Percentiles rank a stretch among this genome's conserved stretches.
Conservation (phyloP, 257 asterid genomes). For the Galeopsis tetrahit region DNA sequence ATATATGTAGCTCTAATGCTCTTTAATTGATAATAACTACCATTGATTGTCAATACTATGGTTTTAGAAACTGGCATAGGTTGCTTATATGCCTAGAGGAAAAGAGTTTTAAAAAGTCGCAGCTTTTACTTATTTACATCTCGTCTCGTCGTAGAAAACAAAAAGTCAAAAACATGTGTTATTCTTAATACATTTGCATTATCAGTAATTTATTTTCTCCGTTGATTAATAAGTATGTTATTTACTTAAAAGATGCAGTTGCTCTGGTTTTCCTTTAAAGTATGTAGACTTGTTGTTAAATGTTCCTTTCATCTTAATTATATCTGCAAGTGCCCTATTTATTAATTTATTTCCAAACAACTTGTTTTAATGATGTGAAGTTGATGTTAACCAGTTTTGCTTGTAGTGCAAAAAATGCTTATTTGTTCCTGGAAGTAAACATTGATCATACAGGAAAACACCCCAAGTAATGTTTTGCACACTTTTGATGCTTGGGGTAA, state of each 20-base stretch:
- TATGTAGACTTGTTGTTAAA: conserved; percentile 9
- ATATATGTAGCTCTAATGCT: not conserved
- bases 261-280: conserved; percentile 9
- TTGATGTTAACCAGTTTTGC: conserved; percentile 31
- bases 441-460: conserved; percentile 7
- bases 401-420: conserved; percentile 33
- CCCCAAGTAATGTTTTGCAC: not conserved
- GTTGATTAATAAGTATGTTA: not conserved
- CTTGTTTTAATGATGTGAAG: conserved; percentile 27
- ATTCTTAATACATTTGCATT: not conserved
- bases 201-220: not conserved
- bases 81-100: conserved; percentile 11
- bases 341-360: conserved; percentile 2
- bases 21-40: not conserved
- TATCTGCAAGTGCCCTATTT: conserved; percentile 18
- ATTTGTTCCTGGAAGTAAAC: conserved; percentile 29
- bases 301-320: conserved; percentile 24
- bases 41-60: conserved; percentile 2
- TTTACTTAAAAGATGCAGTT: conserved; percentile 17
- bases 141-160: not conserved
- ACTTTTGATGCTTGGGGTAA: conserved; percentile 14
- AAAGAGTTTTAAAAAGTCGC: not conserved
- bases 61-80: conserved; percentile 8
- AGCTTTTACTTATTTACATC: not conserved
- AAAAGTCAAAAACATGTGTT: not conserved